Percentiles rank a stretch among this genome's conserved stretches.
phyloP scores from a whole-genome alignment of 2,329 filamentous ascomycete genomes.

The Cyphellophora europaea region DNA sequence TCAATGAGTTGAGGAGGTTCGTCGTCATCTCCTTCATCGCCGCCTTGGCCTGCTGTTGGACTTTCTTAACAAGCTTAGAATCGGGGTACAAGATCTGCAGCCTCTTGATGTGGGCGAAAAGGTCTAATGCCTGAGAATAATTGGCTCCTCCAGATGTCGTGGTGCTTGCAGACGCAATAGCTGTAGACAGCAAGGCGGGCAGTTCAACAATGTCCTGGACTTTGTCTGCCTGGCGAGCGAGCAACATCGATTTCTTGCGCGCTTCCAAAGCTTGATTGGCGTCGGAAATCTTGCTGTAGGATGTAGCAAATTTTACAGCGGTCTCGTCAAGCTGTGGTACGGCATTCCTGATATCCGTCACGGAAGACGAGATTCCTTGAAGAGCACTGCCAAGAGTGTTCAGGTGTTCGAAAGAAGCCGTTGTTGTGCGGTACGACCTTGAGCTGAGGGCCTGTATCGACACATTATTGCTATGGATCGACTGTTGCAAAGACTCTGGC shows the following conservation, averaged over 20 bases:
- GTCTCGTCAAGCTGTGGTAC: conserved; percentile 73
- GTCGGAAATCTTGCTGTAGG: conserved; percentile 59
- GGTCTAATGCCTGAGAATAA: conserved; percentile 80
- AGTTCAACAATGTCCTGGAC: conserved; percentile 86
- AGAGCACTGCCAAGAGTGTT: conserved; percentile 62
- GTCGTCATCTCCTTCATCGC: conserved; percentile 83
- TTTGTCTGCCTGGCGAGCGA: conserved; percentile 80
- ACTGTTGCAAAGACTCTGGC: conserved; percentile 68
- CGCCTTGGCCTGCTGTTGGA: conserved; percentile 68
- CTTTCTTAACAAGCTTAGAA: conserved; percentile 63
- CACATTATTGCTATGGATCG: conserved; percentile 69
- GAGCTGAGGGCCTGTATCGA: conserved; percentile 83
- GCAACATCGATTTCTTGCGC: conserved; percentile 68
- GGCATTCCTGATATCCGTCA: conserved; percentile 56
- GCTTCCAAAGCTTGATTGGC: conserved; percentile 61
- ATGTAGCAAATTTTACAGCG: conserved; percentile 70
- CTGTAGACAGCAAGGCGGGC: conserved; percentile 72
- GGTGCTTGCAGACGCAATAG: conserved; percentile 38
- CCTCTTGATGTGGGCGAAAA: conserved; percentile 87
- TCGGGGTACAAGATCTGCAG: conserved; percentile 73
- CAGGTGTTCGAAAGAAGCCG: conserved; percentile 70
- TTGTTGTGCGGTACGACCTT: conserved; percentile 75
- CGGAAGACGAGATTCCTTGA: conserved; percentile 58
- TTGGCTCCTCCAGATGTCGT: conserved; percentile 47
- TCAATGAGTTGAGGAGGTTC: conserved; percentile 70